Conservation (phyloP, 2,329 filamentous ascomycete species). For the Ophiostoma perfectum region DNA sequence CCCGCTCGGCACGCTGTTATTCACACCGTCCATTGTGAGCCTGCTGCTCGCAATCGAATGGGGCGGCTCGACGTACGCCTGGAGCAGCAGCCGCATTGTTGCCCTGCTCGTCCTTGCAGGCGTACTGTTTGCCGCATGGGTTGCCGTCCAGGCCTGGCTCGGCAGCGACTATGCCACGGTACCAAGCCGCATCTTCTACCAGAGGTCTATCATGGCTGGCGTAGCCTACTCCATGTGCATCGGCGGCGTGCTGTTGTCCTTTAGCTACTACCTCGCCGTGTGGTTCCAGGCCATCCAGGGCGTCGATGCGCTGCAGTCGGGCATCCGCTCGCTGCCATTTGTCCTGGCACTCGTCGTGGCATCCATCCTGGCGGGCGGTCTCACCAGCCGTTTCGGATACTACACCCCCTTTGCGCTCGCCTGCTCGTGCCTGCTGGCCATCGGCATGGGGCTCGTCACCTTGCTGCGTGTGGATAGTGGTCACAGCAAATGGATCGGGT, state of each 20-base stretch:
- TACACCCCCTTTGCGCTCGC: constrained; percentile 43
- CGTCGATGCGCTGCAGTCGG: constrained; percentile 37
- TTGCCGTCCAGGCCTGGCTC: constrained; percentile 2
- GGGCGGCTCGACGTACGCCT: background rate
- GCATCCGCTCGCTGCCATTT: constrained; percentile 40
- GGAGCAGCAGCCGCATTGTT: background rate
- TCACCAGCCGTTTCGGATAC: constrained; percentile 39
- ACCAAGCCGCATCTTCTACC: constrained; percentile 35
- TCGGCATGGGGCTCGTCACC: background rate
- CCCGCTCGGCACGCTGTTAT: background rate
- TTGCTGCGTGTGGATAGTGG: constrained; percentile 30
- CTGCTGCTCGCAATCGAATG: background rate
- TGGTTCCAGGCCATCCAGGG: constrained; percentile 45
- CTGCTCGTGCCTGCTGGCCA: constrained; percentile 34
- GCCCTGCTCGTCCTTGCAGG: background rate
- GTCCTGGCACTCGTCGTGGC: constrained; percentile 39
- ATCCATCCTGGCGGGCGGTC: constrained; percentile 38
- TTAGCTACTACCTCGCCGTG: constrained; percentile 27
- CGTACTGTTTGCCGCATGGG: background rate
- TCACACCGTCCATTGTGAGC: background rate
- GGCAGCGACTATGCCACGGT: constrained; percentile 30
- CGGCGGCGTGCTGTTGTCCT: constrained; percentile 18
- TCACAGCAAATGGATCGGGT: constrained; percentile 36
- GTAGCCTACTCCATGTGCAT: constrained; percentile 11
- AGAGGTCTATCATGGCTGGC: constrained; percentile 28